Evolutionary conservation across 2,329 filamentous ascomycete genomes (phyloP).

Genomic region (Neoscytalidium dimidiatum): DNA sequence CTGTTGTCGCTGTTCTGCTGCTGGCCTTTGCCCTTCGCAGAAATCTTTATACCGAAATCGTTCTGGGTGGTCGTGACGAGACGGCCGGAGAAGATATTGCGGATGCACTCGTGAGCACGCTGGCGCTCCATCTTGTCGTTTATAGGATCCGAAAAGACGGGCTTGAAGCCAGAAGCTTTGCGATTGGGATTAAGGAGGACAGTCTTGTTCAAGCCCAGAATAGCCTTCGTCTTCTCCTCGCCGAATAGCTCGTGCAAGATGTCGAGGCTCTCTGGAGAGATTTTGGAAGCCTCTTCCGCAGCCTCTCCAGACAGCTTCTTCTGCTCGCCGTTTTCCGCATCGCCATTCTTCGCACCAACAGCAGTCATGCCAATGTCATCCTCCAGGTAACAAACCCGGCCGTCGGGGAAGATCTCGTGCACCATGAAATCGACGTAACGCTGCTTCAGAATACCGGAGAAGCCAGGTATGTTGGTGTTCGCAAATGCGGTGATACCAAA

Average conservation of each 20-base stretch:
- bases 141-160: conserved; percentile 56
- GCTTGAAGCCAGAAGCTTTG: conserved; percentile 59
- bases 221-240: conserved; percentile 48
- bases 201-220: conserved; percentile 58
- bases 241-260: conserved; percentile 53
- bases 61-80: conserved; percentile 77
- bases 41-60: conserved; percentile 66
- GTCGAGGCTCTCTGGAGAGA: conserved; percentile 41
- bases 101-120: conserved; percentile 66
- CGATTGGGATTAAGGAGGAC: conserved; percentile 56
- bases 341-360: conserved; percentile 14
- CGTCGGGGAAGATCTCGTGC: conserved; percentile 79
- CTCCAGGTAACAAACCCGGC: conserved; percentile 72
- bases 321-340: conserved; percentile 23
- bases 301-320: conserved; percentile 7
- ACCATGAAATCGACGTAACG: conserved; percentile 92
- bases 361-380: conserved; percentile 38
- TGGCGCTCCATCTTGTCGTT: conserved; percentile 63
- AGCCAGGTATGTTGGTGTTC: conserved; percentile 58
- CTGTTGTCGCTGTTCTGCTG: not conserved
- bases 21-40: conserved; percentile 34
- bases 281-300: conserved; percentile 24
- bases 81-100: conserved; percentile 75
- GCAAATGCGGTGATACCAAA: conserved; percentile 67
- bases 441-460: conserved; percentile 65